These are phyloP conservation scores for Talaromyces sp. DNA, from an alignment of 2,329 filamentous ascomycete species.

Conservation along the genomic window DNA sequence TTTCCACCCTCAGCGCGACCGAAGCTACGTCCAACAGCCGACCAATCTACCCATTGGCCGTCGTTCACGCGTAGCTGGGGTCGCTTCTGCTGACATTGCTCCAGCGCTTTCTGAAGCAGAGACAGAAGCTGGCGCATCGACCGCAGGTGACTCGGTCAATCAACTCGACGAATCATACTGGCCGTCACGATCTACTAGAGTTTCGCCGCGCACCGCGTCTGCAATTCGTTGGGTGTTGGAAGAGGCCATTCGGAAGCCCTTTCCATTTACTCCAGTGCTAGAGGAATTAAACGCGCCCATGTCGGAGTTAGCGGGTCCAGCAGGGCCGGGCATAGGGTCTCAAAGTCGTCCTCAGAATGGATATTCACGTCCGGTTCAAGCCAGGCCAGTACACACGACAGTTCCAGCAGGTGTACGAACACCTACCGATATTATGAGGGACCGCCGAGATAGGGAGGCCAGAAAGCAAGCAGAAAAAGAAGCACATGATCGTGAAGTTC, in stretches of 20 bases:
- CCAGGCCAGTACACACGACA: constrained; percentile 50
- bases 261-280: constrained; percentile 76
- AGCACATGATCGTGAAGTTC: constrained; percentile 49
- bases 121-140: constrained; percentile 33
- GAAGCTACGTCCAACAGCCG: constrained; percentile 30
- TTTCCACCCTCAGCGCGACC: constrained; percentile 29
- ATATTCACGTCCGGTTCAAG: constrained; percentile 49
- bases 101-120: constrained; percentile 34
- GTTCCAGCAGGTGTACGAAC: constrained; percentile 64
- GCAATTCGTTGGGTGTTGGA: constrained; percentile 91
- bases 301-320: constrained; percentile 71
- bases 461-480: constrained; percentile 65
- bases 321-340: constrained; percentile 47
- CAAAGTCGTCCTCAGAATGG: constrained; percentile 58
- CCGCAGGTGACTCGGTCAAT: constrained; percentile 29
- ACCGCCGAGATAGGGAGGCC: constrained; percentile 72
- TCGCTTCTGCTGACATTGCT: constrained; percentile 25
- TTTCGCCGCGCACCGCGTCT: constrained; percentile 80
- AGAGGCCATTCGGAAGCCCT: constrained; percentile 78
- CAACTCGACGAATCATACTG: constrained; percentile 47
- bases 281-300: constrained; percentile 88
- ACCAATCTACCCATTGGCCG: constrained; percentile 14
- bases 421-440: constrained; percentile 87
- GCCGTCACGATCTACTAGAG: constrained; percentile 52
- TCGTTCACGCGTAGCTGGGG: constrained; percentile 9